These are phyloP conservation scores for Citrus mangshanensis DNA, from an alignment of 345 rosid species.

Conservation along the genomic window DNA sequence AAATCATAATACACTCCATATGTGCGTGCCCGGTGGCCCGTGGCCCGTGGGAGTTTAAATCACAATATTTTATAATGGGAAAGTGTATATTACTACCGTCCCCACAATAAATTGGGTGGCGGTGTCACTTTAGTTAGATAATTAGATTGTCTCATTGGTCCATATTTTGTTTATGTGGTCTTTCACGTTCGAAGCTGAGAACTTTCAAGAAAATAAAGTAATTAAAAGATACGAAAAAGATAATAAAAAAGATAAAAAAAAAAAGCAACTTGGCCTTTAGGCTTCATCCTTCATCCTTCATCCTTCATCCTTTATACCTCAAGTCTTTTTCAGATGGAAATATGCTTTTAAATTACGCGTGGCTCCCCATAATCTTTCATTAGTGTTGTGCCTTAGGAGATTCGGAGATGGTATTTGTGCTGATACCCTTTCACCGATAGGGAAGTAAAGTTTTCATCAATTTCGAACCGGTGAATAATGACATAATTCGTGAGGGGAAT, in stretches of 20 bases:
- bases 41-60: too few species aligned
- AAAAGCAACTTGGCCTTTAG: neutral
- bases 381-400: neutral
- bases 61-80: too few species aligned
- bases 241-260: neutral
- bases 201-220: neutral
- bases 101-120: neutral
- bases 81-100: too few species aligned
- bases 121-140: neutral
- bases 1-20: too few species aligned
- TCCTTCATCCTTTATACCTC: neutral
- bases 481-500: too few species aligned
- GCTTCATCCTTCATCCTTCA: neutral
- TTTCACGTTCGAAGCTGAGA: neutral
- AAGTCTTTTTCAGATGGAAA: neutral
- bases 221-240: neutral
- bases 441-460: too few species aligned
- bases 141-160: neutral
- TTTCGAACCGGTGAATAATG: too few species aligned
- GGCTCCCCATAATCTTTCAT: neutral
- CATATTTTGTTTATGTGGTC: neutral
- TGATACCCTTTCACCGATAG: too few species aligned
- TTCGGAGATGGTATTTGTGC: neutral
- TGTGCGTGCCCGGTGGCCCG: too few species aligned
- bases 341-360: neutral